These are phyloP conservation scores for Teratosphaeria destructans DNA, from an alignment of 2,329 filamentous ascomycete species.

Conservation along the genomic window DNA sequence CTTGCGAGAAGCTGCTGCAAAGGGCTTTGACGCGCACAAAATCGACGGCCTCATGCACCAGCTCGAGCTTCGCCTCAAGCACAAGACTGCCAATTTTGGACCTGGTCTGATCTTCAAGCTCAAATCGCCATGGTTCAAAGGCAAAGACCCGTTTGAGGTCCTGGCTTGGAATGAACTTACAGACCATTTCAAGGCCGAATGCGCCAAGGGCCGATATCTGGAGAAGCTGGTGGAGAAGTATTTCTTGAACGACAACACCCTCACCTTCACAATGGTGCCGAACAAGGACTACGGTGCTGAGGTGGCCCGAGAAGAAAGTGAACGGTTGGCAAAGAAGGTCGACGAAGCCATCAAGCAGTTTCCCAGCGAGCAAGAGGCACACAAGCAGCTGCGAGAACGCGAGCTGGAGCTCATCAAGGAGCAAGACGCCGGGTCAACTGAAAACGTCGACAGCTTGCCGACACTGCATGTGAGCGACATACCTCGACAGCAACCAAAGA, in stretches of 20 bases:
- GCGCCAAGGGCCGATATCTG: conserved; percentile 68
- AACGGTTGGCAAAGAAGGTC: conserved; percentile 66
- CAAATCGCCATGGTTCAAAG: conserved; percentile 91
- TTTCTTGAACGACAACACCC: conserved; percentile 70
- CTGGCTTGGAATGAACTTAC: conserved; percentile 88
- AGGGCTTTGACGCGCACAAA: conserved; percentile 80
- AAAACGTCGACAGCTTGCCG: conserved; percentile 79
- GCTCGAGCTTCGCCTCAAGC: conserved; percentile 81
- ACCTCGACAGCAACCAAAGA: conserved; percentile 63
- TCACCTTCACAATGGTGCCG: conserved; percentile 92
- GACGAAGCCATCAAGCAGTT: conserved; percentile 56
- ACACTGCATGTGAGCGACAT: conserved; percentile 86
- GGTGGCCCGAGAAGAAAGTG: conserved; percentile 64
- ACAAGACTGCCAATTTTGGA: conserved; percentile 93
- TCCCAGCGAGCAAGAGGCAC: conserved; percentile 60
- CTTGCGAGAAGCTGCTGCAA: conserved; percentile 56
- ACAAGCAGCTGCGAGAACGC: conserved; percentile 60
- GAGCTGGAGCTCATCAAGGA: conserved; percentile 62
- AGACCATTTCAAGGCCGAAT: conserved; percentile 65
- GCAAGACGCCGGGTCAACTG: conserved; percentile 62
- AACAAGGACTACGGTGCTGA: conserved; percentile 64
- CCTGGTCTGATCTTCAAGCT: conserved; percentile 82
- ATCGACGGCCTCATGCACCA: conserved; percentile 92
- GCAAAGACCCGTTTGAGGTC: conserved; percentile 81
- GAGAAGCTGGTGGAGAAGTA: conserved; percentile 84